These are phyloP conservation scores for Hondaea fermentalgiana DNA, from an alignment of 108 stramenopile genomes.

Conservation along the genomic window DNA sequence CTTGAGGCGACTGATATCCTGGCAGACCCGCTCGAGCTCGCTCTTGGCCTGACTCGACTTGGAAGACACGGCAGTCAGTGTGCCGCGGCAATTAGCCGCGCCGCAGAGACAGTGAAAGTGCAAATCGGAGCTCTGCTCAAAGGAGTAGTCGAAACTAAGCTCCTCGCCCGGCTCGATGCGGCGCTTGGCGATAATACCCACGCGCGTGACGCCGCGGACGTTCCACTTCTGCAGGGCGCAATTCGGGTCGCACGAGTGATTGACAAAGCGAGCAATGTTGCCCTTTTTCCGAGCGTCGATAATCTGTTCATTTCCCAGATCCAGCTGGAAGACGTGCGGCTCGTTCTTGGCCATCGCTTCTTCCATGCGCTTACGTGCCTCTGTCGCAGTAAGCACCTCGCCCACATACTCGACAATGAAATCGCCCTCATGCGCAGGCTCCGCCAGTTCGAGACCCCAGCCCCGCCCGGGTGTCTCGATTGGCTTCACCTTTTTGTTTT, in stretches of 20 bases:
- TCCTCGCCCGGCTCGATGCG: constrained; percentile 78
- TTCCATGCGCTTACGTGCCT: not conserved
- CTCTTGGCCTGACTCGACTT: not conserved
- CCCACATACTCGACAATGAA: constrained; percentile 75
- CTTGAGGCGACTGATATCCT: not conserved
- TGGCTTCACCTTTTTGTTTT: not conserved
- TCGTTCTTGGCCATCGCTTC: not conserved
- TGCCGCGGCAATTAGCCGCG: constrained; percentile 36
- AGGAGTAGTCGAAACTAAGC: constrained; percentile 92
- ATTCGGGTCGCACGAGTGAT: constrained; percentile 94
- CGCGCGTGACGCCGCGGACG: constrained; percentile 66
- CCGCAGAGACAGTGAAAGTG: constrained; percentile 53
- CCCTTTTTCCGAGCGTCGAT: constrained; percentile 86
- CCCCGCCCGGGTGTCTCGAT: constrained; percentile 5
- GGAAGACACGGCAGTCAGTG: constrained; percentile 24
- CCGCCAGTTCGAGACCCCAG: not conserved
- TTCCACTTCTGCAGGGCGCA: constrained; percentile 82
- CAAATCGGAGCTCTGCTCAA: constrained; percentile 66
- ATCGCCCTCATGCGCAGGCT: constrained; percentile 41
- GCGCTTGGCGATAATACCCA: constrained; percentile 69
- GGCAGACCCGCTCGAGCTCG: not conserved
- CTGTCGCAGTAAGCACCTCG: constrained; percentile 56
- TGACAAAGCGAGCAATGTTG: constrained; percentile 86
- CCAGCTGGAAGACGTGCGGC: constrained; percentile 74
- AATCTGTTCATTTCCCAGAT: constrained; percentile 70